These are phyloP conservation scores for Pythium scleroteichum DNA, from an alignment of 352 stramenopile genomes.

Conservation along the genomic window DNA sequence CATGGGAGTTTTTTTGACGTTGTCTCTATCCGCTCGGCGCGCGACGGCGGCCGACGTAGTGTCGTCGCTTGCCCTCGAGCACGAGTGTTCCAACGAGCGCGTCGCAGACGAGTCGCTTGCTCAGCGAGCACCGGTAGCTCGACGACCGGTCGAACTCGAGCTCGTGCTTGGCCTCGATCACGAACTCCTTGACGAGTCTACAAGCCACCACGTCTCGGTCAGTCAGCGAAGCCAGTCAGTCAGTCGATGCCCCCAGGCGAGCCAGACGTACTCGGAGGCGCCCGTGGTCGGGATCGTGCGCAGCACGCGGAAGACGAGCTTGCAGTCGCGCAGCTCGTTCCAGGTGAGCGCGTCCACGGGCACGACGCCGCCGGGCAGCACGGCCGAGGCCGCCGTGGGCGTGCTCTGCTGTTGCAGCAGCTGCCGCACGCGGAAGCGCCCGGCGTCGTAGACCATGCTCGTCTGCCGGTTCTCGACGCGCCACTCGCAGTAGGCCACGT, in stretches of 20 bases:
- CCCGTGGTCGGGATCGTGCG: conserved; percentile 13
- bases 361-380: conserved; percentile 12
- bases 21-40: conserved; percentile 16
- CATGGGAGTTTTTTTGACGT: no score
- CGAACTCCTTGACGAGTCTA: conserved; percentile 23
- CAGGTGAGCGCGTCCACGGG: conserved; percentile 16
- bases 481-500: conserved; percentile 20
- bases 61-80: conserved; percentile 22
- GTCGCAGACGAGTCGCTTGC: conserved; percentile 17
- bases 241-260: no score
- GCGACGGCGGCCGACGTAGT: conserved; percentile 19
- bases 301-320: conserved; percentile 21
- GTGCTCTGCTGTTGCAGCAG: conserved; percentile 15
- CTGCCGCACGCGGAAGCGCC: conserved; percentile 14
- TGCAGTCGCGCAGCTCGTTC: conserved; percentile 22
- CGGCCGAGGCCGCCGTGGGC: not conserved
- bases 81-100: conserved; percentile 13
- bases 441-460: conserved; percentile 22
- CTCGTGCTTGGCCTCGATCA: conserved; percentile 22
- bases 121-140: conserved; percentile 21
- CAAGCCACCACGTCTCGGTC: no score
- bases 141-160: conserved; percentile 22
- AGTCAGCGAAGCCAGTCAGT: no score
- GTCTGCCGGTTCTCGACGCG: conserved; percentile 21
- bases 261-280: conserved; percentile 21